Conservation (phyloP, 2,329 filamentous ascomycete species). For the Fusarium sp. region DNA sequence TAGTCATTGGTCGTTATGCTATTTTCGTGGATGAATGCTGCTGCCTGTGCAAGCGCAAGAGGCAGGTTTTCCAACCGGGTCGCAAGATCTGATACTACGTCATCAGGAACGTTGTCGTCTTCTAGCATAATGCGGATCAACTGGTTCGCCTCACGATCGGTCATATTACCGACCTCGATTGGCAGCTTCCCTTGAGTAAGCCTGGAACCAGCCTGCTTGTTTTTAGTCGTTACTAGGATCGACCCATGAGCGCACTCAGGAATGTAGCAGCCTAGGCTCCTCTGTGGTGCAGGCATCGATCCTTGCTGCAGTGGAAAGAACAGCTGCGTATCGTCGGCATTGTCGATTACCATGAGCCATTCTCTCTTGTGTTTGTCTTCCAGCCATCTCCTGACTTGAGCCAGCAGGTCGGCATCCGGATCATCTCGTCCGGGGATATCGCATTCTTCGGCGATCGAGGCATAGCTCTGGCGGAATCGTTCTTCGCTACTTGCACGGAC, state of each 20-base stretch:
- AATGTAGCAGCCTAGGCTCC: conserved; percentile 27
- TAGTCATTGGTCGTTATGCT: conserved; percentile 47
- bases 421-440: conserved; percentile 49
- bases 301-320: conserved; percentile 8
- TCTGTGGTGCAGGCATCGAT: neutral
- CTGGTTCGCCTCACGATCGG: conserved; percentile 42
- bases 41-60: conserved; percentile 55
- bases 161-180: conserved; percentile 52
- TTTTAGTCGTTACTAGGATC: conserved; percentile 54
- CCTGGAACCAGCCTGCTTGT: conserved; percentile 49
- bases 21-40: conserved; percentile 54
- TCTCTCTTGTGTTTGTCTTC: conserved; percentile 4
- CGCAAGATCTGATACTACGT: conserved; percentile 39
- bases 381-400: conserved; percentile 54
- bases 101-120: neutral
- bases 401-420: conserved; percentile 43
- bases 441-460: conserved; percentile 51
- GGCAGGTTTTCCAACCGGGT: conserved; percentile 52
- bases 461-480: conserved; percentile 53
- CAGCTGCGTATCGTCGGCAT: conserved; percentile 33
- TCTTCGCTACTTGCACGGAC: conserved; percentile 51
- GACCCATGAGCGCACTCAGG: conserved; percentile 52
- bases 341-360: conserved; percentile 39
- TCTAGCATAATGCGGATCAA: conserved; percentile 45
- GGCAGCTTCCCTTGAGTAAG: conserved; percentile 41